Evolutionary conservation across 495 filamentous ascomycete genomes (phyloP), one percentile per base, ranked within the genome.

Genomic region (Penicillium canariense): DNA sequence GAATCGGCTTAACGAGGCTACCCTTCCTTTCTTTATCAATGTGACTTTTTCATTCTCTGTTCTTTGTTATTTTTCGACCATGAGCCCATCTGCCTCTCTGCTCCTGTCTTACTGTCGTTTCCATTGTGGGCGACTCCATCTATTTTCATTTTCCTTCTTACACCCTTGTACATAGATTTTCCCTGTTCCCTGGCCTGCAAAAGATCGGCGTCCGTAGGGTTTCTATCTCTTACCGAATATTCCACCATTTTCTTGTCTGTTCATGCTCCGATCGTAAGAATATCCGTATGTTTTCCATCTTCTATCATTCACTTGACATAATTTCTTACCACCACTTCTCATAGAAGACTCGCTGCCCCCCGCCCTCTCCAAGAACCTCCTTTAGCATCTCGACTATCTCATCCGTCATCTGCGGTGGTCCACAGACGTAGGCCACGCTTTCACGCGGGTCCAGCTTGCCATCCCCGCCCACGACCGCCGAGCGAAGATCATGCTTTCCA

Each of bases 311-410:
- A 7, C 15, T 20, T 20, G 14, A 30, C 15, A 46, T 11, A 18
- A 48, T 9, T 39, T 1, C 5, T 26, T 49, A 94, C 91, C 91
- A 96, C 91, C 90, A 96, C 59, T 89, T 93, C 71, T 96, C 91
- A 61, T 78, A 93, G 31, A 91, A 68, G 0, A 95, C 86, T 18
- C 80, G 75, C 27, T 81, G 67, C 30, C 68, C 43, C 12, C 75
- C 70, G 67, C 15, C 48, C 10, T 88, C 81, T 4, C 79, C 83
- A 23, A 84, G 63, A 15, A 81, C 74, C 1, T 54, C 57, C 3
- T 67, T 59, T 2, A 84, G 64, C 14, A 72, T 70, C n/a, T 74
- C 74, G 0, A 92, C 88, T 56, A 91, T 79, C 50, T 85, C 79
- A 69, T 95, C 90, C 3, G 88, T 93, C 90, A 95, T 94, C 8